These are phyloP conservation scores for Acer yangbiense DNA, from an alignment of 345 rosid genomes.

Conservation along the genomic window DNA sequence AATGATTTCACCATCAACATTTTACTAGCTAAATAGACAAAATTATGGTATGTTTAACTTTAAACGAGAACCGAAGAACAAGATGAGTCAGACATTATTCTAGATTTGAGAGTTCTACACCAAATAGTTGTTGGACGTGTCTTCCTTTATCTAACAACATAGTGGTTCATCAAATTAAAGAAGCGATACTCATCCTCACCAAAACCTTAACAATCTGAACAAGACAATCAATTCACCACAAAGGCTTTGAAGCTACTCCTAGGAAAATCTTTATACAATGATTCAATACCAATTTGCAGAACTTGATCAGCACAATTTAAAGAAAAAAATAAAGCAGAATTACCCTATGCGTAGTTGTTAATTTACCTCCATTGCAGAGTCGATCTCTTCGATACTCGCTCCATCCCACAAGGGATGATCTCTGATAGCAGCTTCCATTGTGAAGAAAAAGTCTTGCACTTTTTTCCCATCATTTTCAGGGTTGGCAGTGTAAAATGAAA, in stretches of 20 bases:
- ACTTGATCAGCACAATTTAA: background rate
- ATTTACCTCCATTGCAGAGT: slow-evolving; percentile 51
- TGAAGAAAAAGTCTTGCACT: slow-evolving; percentile 49
- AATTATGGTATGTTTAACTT: background rate
- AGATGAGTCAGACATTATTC: background rate
- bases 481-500: slow-evolving; percentile 46
- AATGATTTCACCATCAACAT: background rate
- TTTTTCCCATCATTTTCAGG: slow-evolving; percentile 56
- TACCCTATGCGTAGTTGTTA: background rate
- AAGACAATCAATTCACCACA: background rate
- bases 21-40: background rate
- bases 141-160: background rate
- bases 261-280: background rate
- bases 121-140: background rate
- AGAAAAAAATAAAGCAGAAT: background rate
- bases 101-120: background rate
- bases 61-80: background rate
- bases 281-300: background rate
- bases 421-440: slow-evolving; percentile 53
- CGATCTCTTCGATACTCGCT: slow-evolving; percentile 45
- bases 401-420: slow-evolving; percentile 56
- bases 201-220: background rate
- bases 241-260: background rate
- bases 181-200: background rate
- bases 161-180: background rate